A percentile compares a stretch with the other conserved stretches of the same genome.
Conservation (phyloP, 1,139 yeast species). For the Wickerhamomyces sp. region DNA sequence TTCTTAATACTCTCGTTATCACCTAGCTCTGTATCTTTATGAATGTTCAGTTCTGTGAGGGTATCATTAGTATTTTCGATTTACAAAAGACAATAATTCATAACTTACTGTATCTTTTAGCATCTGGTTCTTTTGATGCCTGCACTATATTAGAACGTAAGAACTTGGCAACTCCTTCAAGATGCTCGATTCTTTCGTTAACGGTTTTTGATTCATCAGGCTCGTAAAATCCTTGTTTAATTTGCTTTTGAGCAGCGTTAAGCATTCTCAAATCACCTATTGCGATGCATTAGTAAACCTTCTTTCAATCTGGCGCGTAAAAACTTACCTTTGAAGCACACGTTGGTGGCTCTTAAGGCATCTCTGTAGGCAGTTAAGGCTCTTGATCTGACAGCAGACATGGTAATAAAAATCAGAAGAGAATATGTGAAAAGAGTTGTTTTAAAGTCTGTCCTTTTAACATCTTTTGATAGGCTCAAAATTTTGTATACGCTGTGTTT, state of each 20-base stretch:
- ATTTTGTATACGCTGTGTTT: no score
- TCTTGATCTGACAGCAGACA: constrained; percentile 10
- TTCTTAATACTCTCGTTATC: constrained; percentile 66
- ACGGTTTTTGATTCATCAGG: constrained; percentile 36
- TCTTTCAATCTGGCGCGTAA: neutral
- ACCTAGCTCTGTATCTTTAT: constrained; percentile 80
- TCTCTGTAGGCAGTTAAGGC: constrained; percentile 59
- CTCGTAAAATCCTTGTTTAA: constrained; percentile 55
- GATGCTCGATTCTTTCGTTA: constrained; percentile 53
- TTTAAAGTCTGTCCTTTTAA: no score
- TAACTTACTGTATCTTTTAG: constrained; percentile 22
- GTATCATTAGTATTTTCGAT: neutral
- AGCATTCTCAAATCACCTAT: constrained; percentile 47
- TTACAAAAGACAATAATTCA: neutral
- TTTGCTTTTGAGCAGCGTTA: constrained; percentile 58
- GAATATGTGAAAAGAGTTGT: no score
- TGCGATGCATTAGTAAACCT: neutral
- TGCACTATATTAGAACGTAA: constrained; percentile 78
- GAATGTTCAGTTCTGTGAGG: constrained; percentile 51
- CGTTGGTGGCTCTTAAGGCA: constrained; percentile 65
- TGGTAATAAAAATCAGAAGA: no score
- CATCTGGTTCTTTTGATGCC: constrained; percentile 48
- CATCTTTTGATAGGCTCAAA: no score
- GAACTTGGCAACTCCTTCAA: constrained; percentile 67
- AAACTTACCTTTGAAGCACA: constrained; percentile 50